Evolutionary conservation across 192 early-diverging fungal genomes (phyloP), one percentile per base, ranked within the genome.

Genomic region (Gigaspora rosea): DNA sequence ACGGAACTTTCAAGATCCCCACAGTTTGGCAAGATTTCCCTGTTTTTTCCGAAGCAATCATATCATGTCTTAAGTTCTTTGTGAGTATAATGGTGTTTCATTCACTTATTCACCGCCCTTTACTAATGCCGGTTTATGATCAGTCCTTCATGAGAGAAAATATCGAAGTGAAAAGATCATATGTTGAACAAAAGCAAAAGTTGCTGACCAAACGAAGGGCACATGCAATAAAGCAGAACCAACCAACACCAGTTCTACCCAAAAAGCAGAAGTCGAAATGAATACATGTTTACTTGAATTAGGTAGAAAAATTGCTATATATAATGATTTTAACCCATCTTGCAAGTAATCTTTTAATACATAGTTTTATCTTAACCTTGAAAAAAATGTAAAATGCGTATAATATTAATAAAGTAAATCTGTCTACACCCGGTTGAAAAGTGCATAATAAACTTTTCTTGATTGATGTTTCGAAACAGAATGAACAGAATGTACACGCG

Each of bases 101-200:
- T 74, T 20, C 35, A 74, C 36, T 74, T 74, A 50, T 74, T 74
- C 12, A 74, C n/a, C 7, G 20, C 59, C 7, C 58, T 50, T 74
- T 74, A 74, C 73, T 74, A 59, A 74, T 62, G 7, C 73, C n/a
- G 56, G n/a, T 74, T 8, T 74, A 50, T 74, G 15, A 0, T 74
- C 73, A 74, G 73, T 74, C 73, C 46, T 74, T 50, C 59, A 74
- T 74, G 73, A 74, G 7, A 74, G 73, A 74, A 63, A 74, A 74
- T 74, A 74, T 74, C 20, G 56, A 74, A 74, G 58, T 62, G 47
- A 74, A 6, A 74, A 74, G n/a, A 15, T 48, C 73, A 49, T 59
- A 59, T 27, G 58, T 74, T 63, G 73, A 63, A 74, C 73, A 74
- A 74, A 59, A 74, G 1, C 73, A 74, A 74, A 74, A 74, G 59